Percentiles rank a stretch among this genome's conserved stretches.
phyloP scores from a whole-genome alignment of 1,139 yeast genomes.

The Hemisphaericaspora lyxosophila region DNA sequence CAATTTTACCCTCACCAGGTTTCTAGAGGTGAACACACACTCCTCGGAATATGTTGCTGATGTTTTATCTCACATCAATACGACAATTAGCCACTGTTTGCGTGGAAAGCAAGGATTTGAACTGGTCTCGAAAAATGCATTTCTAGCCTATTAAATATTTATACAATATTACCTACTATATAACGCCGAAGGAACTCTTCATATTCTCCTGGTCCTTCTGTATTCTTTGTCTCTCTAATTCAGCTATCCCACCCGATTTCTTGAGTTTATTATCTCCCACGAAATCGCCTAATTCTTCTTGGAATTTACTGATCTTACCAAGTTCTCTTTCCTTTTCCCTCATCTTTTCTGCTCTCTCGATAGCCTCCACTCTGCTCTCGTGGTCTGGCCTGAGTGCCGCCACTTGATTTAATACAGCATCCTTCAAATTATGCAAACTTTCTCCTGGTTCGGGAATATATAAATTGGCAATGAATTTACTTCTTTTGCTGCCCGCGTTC shows the following conservation, averaged over 20 bases:
- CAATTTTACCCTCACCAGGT: slow-evolving; percentile 7
- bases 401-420: slow-evolving; percentile 80
- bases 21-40: slow-evolving; percentile 8
- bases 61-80: neutral
- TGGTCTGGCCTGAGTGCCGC: slow-evolving; percentile 80
- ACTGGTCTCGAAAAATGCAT: neutral
- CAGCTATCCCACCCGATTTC: slow-evolving; percentile 86
- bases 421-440: slow-evolving; percentile 64
- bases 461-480: slow-evolving; percentile 39
- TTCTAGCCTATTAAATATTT: neutral
- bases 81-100: neutral
- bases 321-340: slow-evolving; percentile 71
- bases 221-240: slow-evolving; percentile 68
- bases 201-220: slow-evolving; percentile 69
- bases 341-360: slow-evolving; percentile 79
- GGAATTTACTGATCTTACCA: slow-evolving; percentile 62
- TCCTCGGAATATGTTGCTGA: slow-evolving; percentile 1
- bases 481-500: slow-evolving; percentile 29
- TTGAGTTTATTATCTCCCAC: slow-evolving; percentile 75
- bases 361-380: slow-evolving; percentile 81
- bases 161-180: too few relatives aligned
- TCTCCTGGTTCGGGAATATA: slow-evolving; percentile 66
- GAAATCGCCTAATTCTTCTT: slow-evolving; percentile 84
- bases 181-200: slow-evolving; percentile 49
- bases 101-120: slow-evolving; percentile 1